Evolutionary conservation across 495 filamentous ascomycete genomes (phyloP).

Genomic region (Penicillium egyptiacum): DNA sequence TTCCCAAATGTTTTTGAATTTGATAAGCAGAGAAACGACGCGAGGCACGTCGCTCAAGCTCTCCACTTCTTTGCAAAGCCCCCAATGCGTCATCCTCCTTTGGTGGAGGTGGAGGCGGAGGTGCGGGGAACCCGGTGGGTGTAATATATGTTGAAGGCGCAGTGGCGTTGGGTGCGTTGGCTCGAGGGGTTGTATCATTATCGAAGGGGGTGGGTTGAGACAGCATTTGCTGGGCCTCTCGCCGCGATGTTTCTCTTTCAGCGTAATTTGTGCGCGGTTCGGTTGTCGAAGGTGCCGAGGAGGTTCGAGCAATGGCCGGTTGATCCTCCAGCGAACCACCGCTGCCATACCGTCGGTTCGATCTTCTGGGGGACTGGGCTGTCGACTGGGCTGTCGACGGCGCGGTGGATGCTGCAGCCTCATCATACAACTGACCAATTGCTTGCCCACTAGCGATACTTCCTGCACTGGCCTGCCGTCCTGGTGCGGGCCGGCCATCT

Average conservation of each 20-base stretch:
- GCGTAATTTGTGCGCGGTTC: constrained; percentile 37
- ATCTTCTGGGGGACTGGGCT: constrained; percentile 28
- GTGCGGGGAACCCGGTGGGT: constrained; percentile 46
- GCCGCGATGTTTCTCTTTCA: constrained; percentile 47
- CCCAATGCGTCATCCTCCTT: constrained; percentile 89
- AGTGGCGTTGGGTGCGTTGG: constrained; percentile 37
- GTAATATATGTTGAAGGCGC: constrained; percentile 19
- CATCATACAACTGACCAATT: constrained; percentile 67
- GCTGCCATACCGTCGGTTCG: constrained; percentile 52
- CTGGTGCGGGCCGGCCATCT: constrained; percentile 47
- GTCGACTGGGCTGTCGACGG: constrained; percentile 30
- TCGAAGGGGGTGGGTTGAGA: constrained; percentile 61
- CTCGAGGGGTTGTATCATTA: constrained; percentile 40
- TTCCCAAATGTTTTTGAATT: constrained; percentile 87
- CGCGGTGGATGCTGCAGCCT: constrained; percentile 40
- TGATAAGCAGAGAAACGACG: constrained; percentile 93
- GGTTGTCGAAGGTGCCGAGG: constrained; percentile 31
- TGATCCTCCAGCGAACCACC: constrained; percentile 49
- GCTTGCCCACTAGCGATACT: constrained; percentile 60
- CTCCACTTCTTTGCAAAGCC: constrained; percentile 84
- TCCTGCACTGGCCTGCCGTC: constrained; percentile 65
- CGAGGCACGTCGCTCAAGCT: constrained; percentile 90
- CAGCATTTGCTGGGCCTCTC: constrained; percentile 50
- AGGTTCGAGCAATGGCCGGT: constrained; percentile 45
- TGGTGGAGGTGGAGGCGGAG: constrained; percentile 74